phyloP scores from a whole-genome alignment of 306 rosid species.

The Arachis stenosperma region DNA sequence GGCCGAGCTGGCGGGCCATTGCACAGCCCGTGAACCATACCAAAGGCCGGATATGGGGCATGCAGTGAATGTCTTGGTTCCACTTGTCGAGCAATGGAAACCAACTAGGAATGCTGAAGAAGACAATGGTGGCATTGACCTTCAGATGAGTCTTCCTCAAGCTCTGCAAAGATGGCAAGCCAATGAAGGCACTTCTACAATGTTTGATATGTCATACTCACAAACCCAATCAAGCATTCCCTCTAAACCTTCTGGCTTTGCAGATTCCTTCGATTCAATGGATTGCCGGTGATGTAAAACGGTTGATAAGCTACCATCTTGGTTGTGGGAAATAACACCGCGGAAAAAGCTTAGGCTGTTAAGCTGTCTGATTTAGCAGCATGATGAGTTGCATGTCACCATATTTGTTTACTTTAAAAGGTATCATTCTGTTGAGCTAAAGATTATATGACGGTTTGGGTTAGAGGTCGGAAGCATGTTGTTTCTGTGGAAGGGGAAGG shows the following conservation, averaged over 20 bases:
- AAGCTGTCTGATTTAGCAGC: slow-evolving; percentile 38
- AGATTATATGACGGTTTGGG: slow-evolving; percentile 30
- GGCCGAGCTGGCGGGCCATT: slow-evolving; percentile 88
- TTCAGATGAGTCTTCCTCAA: slow-evolving; percentile 76
- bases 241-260: slow-evolving; percentile 78
- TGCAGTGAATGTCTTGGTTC: slow-evolving; percentile 76
- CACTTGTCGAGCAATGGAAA: slow-evolving; percentile 83
- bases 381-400: slow-evolving; percentile 13
- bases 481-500: slow-evolving; percentile 8
- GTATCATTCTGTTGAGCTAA: slow-evolving; percentile 33
- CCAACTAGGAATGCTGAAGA: slow-evolving; percentile 63
- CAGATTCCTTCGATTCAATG: slow-evolving; percentile 69
- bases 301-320: slow-evolving; percentile 9
- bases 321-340: slow-evolving; percentile 7
- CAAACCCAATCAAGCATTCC: slow-evolving; percentile 84
- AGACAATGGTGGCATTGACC: slow-evolving; percentile 55
- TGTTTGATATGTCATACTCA: slow-evolving; percentile 66
- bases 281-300: slow-evolving; percentile 66
- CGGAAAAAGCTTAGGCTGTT: slow-evolving; percentile 29
- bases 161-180: slow-evolving; percentile 92
- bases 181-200: slow-evolving; percentile 82
- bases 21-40: slow-evolving; percentile 86
- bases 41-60: slow-evolving; percentile 97
- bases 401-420: not conserved
- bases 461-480: slow-evolving; percentile 18